Base-by-base conservation (phyloP, 495 filamentous ascomycete species). In the Xylaria bambusicola region DNA sequence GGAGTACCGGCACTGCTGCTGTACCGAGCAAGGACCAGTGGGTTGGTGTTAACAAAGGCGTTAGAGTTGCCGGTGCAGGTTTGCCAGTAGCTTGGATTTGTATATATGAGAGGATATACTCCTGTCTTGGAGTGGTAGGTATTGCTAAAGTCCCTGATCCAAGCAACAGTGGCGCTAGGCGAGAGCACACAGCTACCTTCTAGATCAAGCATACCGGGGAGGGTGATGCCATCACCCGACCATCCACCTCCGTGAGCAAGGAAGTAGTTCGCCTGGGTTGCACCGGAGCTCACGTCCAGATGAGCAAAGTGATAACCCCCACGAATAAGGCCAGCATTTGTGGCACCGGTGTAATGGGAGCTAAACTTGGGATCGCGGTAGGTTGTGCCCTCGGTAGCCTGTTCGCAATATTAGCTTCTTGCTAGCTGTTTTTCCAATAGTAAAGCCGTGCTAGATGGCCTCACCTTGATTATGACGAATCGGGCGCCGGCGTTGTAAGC, bases 381-480 rank as follows among this genome's bases (percentile, higher is more conserved):
- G 23, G 64, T 73, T 29, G 79, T 84, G 6, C 84, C 82, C 61
- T 87, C 82, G 6, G 86, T 87, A 2, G 86, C 82, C 84, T 86
- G 13, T 51, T 47, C 3, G 23, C 8, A 0, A 33, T 2, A 40
- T 66, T 46, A 64, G 48, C 44, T 46, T 40, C n/a, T 6, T 52
- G 13, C 3, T 31, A 7, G 15, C 6, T 2, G 13, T 10, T 21
- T 3, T 20, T 48, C 38, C 9, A 20, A 9, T 29, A n/a, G 38
- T 10, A 15, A n/a, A 27, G 27, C 3, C 10, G 35, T 21, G 8
- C 12, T 18, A 40, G 15, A 1, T n/a, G 21, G 12, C 31, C 54
- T 52, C 46, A 80, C 86, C 78, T 89, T 89, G 75, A 88, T 86
- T 42, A 87, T 86, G 61, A 86, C 85, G 57, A 88, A 89, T 18